These are phyloP conservation scores for Trypanosomatidae sp. DNA, from an alignment of 208 protist genomes.

Conservation along the genomic window DNA sequence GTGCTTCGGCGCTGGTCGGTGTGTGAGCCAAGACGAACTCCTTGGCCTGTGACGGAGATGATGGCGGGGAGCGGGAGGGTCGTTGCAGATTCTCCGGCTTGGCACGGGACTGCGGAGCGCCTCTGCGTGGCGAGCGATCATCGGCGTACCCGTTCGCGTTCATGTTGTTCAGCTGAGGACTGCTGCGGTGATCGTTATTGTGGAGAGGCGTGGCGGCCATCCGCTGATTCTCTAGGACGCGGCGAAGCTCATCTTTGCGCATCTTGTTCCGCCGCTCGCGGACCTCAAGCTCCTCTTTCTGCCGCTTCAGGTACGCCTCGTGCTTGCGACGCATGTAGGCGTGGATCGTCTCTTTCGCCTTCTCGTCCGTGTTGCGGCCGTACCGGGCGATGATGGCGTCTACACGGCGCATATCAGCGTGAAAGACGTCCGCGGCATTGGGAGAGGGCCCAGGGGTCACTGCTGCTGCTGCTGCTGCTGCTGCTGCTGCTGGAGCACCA, in stretches of 20 bases:
- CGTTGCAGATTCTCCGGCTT: slow-evolving; percentile 8
- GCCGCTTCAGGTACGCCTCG: slow-evolving; percentile 75
- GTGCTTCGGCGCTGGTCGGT: slow-evolving; percentile 6
- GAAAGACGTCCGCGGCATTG: slow-evolving; percentile 29
- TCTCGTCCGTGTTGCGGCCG: slow-evolving; percentile 61
- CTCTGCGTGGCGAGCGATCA: slow-evolving; percentile 3
- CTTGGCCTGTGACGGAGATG: slow-evolving; percentile 9
- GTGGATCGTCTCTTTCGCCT: slow-evolving; percentile 83
- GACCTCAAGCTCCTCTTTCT: slow-evolving; percentile 54
- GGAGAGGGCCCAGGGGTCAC: slow-evolving; percentile 1
- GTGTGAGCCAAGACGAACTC: slow-evolving; percentile 8
- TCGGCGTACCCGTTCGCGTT: background rate
- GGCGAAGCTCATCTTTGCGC: slow-evolving; percentile 59
- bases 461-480: background rate
- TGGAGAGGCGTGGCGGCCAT: slow-evolving; percentile 25
- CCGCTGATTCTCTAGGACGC: slow-evolving; percentile 66
- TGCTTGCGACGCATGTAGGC: slow-evolving; percentile 89
- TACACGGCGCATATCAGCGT: slow-evolving; percentile 73
- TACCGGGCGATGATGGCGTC: slow-evolving; percentile 84
- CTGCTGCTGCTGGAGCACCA: background rate
- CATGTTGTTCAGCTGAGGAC: slow-evolving; percentile 6
- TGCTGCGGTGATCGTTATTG: slow-evolving; percentile 20
- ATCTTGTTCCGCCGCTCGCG: slow-evolving; percentile 54
- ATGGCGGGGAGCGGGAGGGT: slow-evolving; percentile 5
- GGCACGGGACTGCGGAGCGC: slow-evolving; percentile 14